A percentile compares a stretch with the other conserved stretches of the same genome.
Conservation (phyloP, 2,329 filamentous ascomycete genomes). For the Talaromyces sp. region DNA sequence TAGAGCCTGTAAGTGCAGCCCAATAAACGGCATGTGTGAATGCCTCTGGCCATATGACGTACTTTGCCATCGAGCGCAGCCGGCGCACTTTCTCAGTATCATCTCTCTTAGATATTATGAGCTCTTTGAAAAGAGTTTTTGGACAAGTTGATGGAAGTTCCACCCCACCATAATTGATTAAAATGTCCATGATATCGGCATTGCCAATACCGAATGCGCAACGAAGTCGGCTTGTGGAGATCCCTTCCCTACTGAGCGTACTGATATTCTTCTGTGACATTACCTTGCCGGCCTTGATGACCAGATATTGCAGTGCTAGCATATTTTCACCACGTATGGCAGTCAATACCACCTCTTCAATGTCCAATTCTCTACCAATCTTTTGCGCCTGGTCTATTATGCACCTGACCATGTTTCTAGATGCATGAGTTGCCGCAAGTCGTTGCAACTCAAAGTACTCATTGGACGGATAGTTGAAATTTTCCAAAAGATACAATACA, state of each 20-base stretch:
- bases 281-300: neutral
- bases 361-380: neutral
- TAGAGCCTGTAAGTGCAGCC: constrained; percentile 2
- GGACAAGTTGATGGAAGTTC: neutral
- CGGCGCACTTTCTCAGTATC: constrained; percentile 3
- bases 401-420: neutral
- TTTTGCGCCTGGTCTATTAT: neutral
- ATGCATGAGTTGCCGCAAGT: constrained; percentile 2
- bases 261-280: neutral
- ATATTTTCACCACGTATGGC: constrained; percentile 3
- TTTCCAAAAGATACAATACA: constrained; percentile 1
- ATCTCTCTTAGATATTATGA: constrained; percentile 2
- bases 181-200: constrained; percentile 1
- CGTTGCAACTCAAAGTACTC: neutral
- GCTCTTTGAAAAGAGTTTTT: neutral
- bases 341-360: neutral
- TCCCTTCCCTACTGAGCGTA: neutral
- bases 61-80: constrained; percentile 1
- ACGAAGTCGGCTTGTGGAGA: neutral
- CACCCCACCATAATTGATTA: constrained; percentile 2
- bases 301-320: constrained; percentile 1
- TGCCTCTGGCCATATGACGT: constrained; percentile 2
- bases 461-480: neutral
- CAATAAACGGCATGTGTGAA: constrained; percentile 5
- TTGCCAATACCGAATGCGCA: neutral